Percentiles rank a stretch among this genome's conserved stretches.
These are phyloP conservation scores for Stentor coeruleus DNA, from an alignment of 73 alveolate genomes.

Conservation along the genomic window DNA sequence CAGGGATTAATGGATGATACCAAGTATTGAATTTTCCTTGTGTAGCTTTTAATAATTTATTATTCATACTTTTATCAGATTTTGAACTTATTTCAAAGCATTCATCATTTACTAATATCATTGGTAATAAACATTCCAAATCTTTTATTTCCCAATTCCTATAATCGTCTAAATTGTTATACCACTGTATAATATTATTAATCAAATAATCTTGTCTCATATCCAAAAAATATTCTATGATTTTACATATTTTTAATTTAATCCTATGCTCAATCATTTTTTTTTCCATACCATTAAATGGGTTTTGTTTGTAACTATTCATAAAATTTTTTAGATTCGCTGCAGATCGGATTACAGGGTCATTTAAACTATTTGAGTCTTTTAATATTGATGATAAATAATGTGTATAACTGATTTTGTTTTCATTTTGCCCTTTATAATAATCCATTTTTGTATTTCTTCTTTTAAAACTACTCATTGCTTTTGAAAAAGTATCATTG, in stretches of 20 bases:
- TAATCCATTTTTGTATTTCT: neutral
- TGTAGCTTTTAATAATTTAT: neutral
- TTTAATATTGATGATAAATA: neutral
- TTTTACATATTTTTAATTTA: neutral
- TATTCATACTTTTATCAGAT: neutral
- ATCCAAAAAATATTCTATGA: neutral
- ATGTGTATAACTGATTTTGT: neutral
- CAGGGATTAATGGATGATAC: neutral
- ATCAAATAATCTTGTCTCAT: conserved; percentile 18
- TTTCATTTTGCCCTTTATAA: neutral
- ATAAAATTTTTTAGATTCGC: neutral
- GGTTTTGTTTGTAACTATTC: neutral
- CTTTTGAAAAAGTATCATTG: neutral
- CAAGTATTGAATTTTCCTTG: neutral
- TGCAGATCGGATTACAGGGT: neutral
- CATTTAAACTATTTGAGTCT: neutral
- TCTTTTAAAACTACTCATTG: neutral
- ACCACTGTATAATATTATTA: neutral
- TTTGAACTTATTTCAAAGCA: neutral
- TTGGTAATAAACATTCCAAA: neutral
- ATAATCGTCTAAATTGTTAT: neutral
- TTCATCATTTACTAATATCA: neutral
- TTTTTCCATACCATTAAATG: neutral
- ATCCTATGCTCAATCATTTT: neutral
- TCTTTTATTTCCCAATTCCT: neutral